phyloP scores from a whole-genome alignment of 805 yeast species.

The Brettanomyces sp. region DNA sequence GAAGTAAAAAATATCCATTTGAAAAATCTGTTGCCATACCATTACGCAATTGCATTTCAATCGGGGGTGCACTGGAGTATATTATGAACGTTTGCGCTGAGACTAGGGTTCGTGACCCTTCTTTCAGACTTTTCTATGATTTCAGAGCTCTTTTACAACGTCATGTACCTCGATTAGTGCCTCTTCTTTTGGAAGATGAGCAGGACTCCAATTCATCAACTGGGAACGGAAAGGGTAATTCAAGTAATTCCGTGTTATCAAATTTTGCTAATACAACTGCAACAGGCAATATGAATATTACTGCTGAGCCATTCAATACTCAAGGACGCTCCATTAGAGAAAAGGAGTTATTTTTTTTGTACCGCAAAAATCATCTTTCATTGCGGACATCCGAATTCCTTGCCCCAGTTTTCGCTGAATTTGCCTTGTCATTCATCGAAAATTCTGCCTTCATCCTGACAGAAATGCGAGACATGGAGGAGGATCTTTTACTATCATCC shows the following conservation, averaged over 20 bases:
- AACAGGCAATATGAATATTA: too few species aligned
- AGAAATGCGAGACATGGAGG: constrained; percentile 62
- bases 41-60: constrained; percentile 45
- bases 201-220: constrained; percentile 30
- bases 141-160: constrained; percentile 58
- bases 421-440: constrained; percentile 46
- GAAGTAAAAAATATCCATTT: constrained; percentile 43
- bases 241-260: neutral
- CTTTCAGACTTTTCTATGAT: constrained; percentile 39
- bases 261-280: neutral
- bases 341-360: constrained; percentile 11
- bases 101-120: constrained; percentile 24
- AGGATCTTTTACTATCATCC: constrained; percentile 53
- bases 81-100: constrained; percentile 54
- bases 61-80: constrained; percentile 49
- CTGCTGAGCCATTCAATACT: too few species aligned
- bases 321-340: too few species aligned
- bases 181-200: constrained; percentile 43
- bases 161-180: constrained; percentile 49
- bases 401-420: constrained; percentile 36
- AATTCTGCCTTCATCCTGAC: constrained; percentile 61
- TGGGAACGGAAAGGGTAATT: constrained; percentile 21
- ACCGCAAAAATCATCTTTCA: constrained; percentile 14
- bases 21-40: constrained; percentile 39
- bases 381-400: constrained; percentile 26